A percentile compares a stretch with the other conserved stretches of the same genome.
phyloP scores from a whole-genome alignment of 1,139 yeast species.

The Zhuliangozyma parablackwelliae region DNA sequence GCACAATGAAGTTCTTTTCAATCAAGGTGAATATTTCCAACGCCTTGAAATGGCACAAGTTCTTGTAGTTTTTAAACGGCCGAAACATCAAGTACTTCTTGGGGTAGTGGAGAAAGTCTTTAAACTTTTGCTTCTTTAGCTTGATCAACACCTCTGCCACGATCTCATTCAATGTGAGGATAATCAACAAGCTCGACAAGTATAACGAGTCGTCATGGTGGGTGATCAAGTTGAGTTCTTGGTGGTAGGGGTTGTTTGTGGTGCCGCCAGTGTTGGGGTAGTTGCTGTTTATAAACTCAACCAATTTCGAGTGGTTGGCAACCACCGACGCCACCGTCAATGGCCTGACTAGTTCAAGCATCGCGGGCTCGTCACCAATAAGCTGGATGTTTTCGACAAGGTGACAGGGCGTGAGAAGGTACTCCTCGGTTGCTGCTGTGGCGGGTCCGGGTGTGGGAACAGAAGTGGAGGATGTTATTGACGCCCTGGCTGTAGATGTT shows the following conservation, averaged over 20 bases:
- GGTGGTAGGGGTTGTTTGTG: conserved; percentile 9
- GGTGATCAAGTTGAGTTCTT: conserved; percentile 18
- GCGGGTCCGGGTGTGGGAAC: no score
- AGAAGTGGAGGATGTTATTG: no score
- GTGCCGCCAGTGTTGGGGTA: conserved; percentile 13
- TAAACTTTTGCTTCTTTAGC: conserved; percentile 22
- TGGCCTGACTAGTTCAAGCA: conserved; percentile 20
- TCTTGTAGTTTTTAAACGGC: conserved; percentile 22
- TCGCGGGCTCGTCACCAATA: conserved; percentile 19
- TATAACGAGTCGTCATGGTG: conserved; percentile 30
- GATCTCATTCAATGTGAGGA: conserved; percentile 26
- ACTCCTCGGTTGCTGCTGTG: conserved; percentile 5
- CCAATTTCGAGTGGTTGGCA: conserved; percentile 19
- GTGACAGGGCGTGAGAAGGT: conserved; percentile 16
- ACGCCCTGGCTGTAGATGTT: no score
- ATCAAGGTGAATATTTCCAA: conserved; percentile 25
- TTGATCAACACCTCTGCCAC: conserved; percentile 31
- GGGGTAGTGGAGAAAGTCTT: conserved; percentile 16
- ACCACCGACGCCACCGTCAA: conserved; percentile 28
- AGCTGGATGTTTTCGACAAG: conserved; percentile 19
- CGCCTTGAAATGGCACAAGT: conserved; percentile 25
- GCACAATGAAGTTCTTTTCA: conserved; percentile 27
- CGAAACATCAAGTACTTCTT: conserved; percentile 15
- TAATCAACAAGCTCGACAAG: conserved; percentile 25
- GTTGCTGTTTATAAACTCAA: conserved; percentile 21